Evolutionary conservation across 768 basidiomycete genomes (phyloP).

Genomic region (Pulveroboletus sp.): DNA sequence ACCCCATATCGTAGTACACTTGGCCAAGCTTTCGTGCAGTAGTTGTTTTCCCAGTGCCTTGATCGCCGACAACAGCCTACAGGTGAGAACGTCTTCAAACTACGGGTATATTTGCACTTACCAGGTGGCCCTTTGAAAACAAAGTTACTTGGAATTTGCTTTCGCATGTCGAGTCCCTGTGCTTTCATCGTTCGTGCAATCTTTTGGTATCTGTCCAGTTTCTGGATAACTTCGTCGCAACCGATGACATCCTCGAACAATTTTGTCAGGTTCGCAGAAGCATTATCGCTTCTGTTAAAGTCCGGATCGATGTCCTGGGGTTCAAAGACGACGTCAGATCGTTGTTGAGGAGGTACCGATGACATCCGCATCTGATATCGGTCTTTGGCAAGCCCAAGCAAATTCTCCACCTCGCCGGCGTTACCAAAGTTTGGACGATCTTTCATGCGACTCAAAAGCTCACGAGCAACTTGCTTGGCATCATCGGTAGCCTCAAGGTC

Average conservation of each 20-base stretch:
- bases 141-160: constrained; percentile 58
- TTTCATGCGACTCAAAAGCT: constrained; percentile 36
- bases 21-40: constrained; percentile 62
- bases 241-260: constrained; percentile 67
- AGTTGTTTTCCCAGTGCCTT: constrained; percentile 63
- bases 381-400: constrained; percentile 51
- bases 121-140: constrained; percentile 76
- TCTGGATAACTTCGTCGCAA: constrained; percentile 50
- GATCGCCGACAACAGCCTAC: accelerated
- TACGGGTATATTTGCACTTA: constrained; percentile 16
- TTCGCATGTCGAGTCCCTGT: constrained; percentile 42
- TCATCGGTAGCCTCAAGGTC: constrained; percentile 54
- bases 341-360: constrained; percentile 20
- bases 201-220: constrained; percentile 50
- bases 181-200: constrained; percentile 45
- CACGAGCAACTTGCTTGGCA: constrained; percentile 58
- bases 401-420: constrained; percentile 62
- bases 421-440: constrained; percentile 65
- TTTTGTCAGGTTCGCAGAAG: constrained; percentile 50
- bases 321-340: constrained; percentile 35
- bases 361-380: constrained; percentile 44
- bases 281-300: constrained; percentile 46
- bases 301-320: constrained; percentile 65
- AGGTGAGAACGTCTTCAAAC: too few species aligned
- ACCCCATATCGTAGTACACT: constrained; percentile 66